These are phyloP conservation scores for Megacollybia marginata DNA, from an alignment of 768 basidiomycete species.

Conservation along the genomic window DNA sequence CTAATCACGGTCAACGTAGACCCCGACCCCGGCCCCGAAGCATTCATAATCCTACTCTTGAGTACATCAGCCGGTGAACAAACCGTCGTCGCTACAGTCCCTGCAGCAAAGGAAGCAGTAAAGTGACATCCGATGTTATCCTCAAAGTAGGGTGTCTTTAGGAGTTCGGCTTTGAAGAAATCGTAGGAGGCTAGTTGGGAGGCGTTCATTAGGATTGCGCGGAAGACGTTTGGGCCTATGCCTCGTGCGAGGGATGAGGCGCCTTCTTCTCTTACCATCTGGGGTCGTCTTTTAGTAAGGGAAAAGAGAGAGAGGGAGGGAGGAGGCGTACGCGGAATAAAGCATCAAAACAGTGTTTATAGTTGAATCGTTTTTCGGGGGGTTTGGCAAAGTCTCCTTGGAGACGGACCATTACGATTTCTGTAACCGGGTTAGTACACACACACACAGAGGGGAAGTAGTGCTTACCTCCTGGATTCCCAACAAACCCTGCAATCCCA, in stretches of 20 bases:
- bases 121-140: conserved; percentile 85
- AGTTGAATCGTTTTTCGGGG: conserved; percentile 82
- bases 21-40: conserved; percentile 77
- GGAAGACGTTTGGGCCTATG: conserved; percentile 77
- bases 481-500: conserved; percentile 79
- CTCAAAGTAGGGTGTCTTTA: conserved; percentile 63
- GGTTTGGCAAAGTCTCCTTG: conserved; percentile 90
- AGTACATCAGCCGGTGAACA: conserved; percentile 87
- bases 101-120: conserved; percentile 80
- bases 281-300: conserved; percentile 2
- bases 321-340: conserved; percentile 61
- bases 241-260: conserved; percentile 68
- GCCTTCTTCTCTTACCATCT: conserved; percentile 90
- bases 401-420: conserved; percentile 81
- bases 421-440: conserved; percentile 21
- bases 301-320: neutral
- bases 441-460: neutral
- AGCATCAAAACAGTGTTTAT: conserved; percentile 86
- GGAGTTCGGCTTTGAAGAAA: conserved; percentile 80
- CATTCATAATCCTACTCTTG: conserved; percentile 89
- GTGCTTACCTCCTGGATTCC: conserved; percentile 81
- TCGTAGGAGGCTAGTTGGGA: conserved; percentile 94
- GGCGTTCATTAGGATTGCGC: conserved; percentile 86
- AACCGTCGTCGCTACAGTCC: conserved; percentile 83
- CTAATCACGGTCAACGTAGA: conserved; percentile 69